Percentiles rank a stretch among this genome's conserved stretches.
phyloP scores from a whole-genome alignment of 1,139 yeast species.

The Tardiomyces digboiensis region DNA sequence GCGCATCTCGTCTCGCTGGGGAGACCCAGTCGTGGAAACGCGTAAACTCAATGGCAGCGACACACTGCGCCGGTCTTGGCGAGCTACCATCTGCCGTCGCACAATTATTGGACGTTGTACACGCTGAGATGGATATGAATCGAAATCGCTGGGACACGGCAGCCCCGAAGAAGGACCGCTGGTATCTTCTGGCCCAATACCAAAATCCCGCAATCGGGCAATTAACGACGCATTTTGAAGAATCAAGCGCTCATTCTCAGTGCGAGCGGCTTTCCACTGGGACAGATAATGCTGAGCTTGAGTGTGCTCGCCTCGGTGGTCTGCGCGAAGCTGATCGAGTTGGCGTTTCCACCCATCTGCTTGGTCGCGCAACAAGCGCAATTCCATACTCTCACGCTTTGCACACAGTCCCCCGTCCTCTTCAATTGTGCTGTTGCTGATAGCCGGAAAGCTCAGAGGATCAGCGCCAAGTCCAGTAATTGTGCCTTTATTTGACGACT shows the following conservation, averaged over 20 bases:
- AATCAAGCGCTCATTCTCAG: background rate
- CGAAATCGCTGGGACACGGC: background rate
- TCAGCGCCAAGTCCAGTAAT: too few species aligned
- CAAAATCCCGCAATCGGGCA: background rate
- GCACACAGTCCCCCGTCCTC: too few species aligned
- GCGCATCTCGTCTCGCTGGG: background rate
- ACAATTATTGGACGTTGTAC: too few species aligned
- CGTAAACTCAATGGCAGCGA: background rate
- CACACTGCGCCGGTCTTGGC: background rate
- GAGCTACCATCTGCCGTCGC: background rate
- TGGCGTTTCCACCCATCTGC: background rate
- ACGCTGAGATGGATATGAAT: too few species aligned
- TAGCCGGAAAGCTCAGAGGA: too few species aligned
- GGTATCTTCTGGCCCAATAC: background rate
- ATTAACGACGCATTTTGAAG: background rate
- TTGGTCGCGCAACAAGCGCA: background rate
- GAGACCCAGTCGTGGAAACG: background rate
- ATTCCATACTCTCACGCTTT: too few species aligned
- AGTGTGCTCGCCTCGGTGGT: background rate
- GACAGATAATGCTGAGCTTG: background rate
- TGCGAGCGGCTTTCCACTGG: background rate
- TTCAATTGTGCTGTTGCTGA: too few species aligned
- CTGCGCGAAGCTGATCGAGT: background rate
- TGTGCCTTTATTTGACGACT: too few species aligned
- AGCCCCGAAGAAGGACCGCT: background rate